These are phyloP conservation scores for Parascedosporium putredinis DNA, from an alignment of 2,329 filamentous ascomycete species.

Conservation along the genomic window DNA sequence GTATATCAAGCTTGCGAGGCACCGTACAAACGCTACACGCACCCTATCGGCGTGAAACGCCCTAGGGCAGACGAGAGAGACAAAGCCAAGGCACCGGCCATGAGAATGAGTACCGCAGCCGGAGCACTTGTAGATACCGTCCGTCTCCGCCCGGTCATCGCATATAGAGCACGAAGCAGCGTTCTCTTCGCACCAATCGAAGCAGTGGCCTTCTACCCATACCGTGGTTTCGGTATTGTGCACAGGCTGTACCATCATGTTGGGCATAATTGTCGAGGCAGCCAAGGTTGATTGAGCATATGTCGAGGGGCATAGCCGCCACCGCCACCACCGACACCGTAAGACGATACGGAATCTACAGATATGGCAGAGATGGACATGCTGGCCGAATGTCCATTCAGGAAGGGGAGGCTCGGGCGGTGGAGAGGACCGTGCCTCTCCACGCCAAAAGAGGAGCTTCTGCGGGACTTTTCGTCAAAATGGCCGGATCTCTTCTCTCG, in stretches of 20 bases:
- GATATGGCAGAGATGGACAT: slow-evolving; percentile 50
- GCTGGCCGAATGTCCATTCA: slow-evolving; percentile 52
- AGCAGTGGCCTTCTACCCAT: slow-evolving; percentile 79
- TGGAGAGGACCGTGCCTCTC: slow-evolving; percentile 59
- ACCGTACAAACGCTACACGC: slow-evolving; percentile 53
- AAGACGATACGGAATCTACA: slow-evolving; percentile 59
- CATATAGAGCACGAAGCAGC: slow-evolving; percentile 60
- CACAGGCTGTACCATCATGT: slow-evolving; percentile 69
- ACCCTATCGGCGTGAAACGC: slow-evolving; percentile 54
- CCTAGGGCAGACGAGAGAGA: slow-evolving; percentile 52
- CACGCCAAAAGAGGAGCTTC: slow-evolving; percentile 87
- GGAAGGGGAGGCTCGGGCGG: slow-evolving; percentile 63
- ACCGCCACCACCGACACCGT: slow-evolving; percentile 44
- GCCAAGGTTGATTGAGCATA: slow-evolving; percentile 81
- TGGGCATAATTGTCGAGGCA: slow-evolving; percentile 79
- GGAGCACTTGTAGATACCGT: slow-evolving; percentile 65
- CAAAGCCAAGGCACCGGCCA: slow-evolving; percentile 49
- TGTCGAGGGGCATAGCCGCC: slow-evolving; percentile 65
- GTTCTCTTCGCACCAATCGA: slow-evolving; percentile 54
- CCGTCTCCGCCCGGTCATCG: slow-evolving; percentile 60
- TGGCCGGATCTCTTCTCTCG: slow-evolving; percentile 92
- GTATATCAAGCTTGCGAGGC: slow-evolving; percentile 54
- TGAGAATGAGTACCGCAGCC: slow-evolving; percentile 51
- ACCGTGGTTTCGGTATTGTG: slow-evolving; percentile 67
- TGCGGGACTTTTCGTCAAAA: slow-evolving; percentile 70